phyloP scores from a whole-genome alignment of 257 asterid genomes.

The Solanum medicagineum region DNA sequence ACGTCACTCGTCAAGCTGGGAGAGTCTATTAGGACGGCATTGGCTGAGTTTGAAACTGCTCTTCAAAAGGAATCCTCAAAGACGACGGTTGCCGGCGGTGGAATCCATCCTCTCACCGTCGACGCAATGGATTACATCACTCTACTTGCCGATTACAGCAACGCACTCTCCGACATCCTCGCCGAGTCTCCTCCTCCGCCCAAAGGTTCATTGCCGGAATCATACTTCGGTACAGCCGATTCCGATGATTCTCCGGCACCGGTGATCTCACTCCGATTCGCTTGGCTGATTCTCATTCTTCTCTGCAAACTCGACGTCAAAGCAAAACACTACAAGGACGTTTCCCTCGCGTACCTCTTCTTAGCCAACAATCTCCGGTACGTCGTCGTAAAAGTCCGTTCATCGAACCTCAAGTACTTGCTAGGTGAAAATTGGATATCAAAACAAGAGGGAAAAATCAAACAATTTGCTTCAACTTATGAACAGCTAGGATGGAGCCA shows the following conservation, averaged over 20 bases:
- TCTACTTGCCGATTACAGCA: slow-evolving; percentile 68
- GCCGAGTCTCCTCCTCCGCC: slow-evolving; percentile 32
- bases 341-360: slow-evolving; percentile 47
- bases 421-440: slow-evolving; percentile 68
- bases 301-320: slow-evolving; percentile 66
- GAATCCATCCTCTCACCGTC: slow-evolving; percentile 42
- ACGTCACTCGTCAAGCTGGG: slow-evolving; percentile 41
- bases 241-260: slow-evolving; percentile 45
- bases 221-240: slow-evolving; percentile 36
- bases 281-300: slow-evolving; percentile 51
- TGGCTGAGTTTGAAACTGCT: slow-evolving; percentile 43
- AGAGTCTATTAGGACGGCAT: slow-evolving; percentile 24
- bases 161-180: slow-evolving; percentile 30
- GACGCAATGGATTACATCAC: slow-evolving; percentile 54
- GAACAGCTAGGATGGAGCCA: slow-evolving; percentile 71
- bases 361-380: slow-evolving; percentile 67
- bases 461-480: slow-evolving; percentile 36
- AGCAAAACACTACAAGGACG: slow-evolving; percentile 57
- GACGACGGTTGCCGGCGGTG: slow-evolving; percentile 47
- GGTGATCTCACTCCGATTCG: slow-evolving; percentile 34
- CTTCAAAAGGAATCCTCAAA: slow-evolving; percentile 50
- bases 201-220: slow-evolving; percentile 29
- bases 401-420: slow-evolving; percentile 52
- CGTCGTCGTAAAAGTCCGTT: slow-evolving; percentile 43
- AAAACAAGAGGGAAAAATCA: slow-evolving; percentile 47